A percentile compares a stretch with the other conserved stretches of the same genome.
Conservation (phyloP, 2,329 filamentous ascomycete species). For the Colletotrichum destructivum region DNA sequence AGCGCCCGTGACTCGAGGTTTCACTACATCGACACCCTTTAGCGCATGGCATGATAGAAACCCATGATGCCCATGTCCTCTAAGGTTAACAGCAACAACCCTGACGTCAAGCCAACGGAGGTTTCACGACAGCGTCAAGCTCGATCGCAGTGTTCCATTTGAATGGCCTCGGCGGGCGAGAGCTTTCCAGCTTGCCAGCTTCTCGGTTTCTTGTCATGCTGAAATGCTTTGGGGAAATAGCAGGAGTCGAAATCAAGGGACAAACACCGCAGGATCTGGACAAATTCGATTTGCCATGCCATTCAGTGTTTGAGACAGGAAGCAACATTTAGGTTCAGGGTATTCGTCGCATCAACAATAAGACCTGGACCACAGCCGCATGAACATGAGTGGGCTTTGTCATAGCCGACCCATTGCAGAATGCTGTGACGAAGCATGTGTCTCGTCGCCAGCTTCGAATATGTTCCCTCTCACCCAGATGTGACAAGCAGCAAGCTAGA, state of each 20-base stretch:
- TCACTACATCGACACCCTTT: slow-evolving; percentile 27
- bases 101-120: slow-evolving; percentile 16
- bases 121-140: slow-evolving; percentile 29
- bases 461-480: too few species aligned
- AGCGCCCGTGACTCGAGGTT: slow-evolving; percentile 20
- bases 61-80: slow-evolving; percentile 11
- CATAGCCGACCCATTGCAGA: not conserved
- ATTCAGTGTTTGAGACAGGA: slow-evolving; percentile 19
- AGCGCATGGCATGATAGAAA: slow-evolving; percentile 18
- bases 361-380: not conserved
- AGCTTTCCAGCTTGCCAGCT: not conserved
- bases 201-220: not conserved
- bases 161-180: not conserved
- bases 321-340: not conserved
- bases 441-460: not conserved
- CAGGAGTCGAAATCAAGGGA: not conserved
- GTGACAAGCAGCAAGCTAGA: not conserved
- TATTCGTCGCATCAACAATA: not conserved
- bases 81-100: not conserved
- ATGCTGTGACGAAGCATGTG: not conserved
- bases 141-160: not conserved
- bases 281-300: not conserved
- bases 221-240: not conserved
- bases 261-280: slow-evolving; percentile 17
- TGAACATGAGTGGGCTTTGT: not conserved